These are phyloP conservation scores for Croton setiger DNA, from an alignment of 441 rosid genomes.

Conservation along the genomic window DNA sequence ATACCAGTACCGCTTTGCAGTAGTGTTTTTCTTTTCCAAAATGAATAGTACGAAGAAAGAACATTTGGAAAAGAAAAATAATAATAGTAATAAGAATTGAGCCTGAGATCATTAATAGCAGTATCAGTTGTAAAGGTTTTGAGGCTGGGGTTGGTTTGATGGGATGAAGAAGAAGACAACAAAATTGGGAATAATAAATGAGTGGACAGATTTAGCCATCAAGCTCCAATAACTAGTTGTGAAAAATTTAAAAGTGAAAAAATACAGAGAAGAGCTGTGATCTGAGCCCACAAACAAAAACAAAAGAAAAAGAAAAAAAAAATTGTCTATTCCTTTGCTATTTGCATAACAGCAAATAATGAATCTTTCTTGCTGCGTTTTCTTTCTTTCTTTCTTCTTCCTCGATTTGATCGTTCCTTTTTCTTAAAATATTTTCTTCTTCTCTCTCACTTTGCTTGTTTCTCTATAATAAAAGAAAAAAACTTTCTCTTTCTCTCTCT, in stretches of 20 bases:
- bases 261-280: constrained; percentile 13
- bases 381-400: constrained; percentile 17
- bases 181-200: constrained; percentile 19
- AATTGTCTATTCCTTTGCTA: constrained; percentile 13
- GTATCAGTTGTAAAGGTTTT: neutral
- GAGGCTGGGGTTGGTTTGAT: constrained; percentile 3
- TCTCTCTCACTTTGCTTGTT: constrained; percentile 23
- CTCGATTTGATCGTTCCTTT: constrained; percentile 61
- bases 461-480: neutral
- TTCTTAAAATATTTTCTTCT: no score
- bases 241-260: neutral
- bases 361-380: no score
- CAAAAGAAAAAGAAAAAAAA: no score
- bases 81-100: neutral
- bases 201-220: constrained; percentile 22
- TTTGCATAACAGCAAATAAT: neutral
- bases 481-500: constrained; percentile 29
- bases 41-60: neutral
- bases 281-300: constrained; percentile 25
- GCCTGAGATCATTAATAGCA: no score
- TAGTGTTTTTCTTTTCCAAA: no score
- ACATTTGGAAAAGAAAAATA: neutral
- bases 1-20: no score
- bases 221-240: constrained; percentile 1
- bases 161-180: constrained; percentile 13